Evolutionary conservation across 371 early-diverging fungal genomes (phyloP).

Genomic region (Mycotypha africana): DNA sequence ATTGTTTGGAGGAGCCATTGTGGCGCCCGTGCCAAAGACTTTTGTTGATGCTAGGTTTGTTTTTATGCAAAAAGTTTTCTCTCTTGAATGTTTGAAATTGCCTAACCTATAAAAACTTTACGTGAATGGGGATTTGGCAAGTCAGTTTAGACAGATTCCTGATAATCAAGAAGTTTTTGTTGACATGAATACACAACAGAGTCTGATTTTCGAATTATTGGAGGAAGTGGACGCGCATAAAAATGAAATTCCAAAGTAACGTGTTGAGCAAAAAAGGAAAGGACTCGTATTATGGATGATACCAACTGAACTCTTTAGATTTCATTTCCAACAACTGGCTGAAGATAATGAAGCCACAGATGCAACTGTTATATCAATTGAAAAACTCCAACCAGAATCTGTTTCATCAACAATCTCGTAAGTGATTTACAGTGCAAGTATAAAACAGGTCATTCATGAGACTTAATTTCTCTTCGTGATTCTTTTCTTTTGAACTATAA

Average conservation of each 20-base stretch:
- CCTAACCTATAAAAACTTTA: constrained; percentile 1
- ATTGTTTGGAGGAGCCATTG: constrained; percentile 74
- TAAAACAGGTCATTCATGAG: no score
- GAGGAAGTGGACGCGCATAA: constrained; percentile 52
- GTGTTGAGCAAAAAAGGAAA: no score
- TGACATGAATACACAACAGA: constrained; percentile 64
- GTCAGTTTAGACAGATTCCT: constrained; percentile 77
- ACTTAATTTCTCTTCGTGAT: no score
- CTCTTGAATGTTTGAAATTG: no score
- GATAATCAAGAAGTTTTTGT: constrained; percentile 92
- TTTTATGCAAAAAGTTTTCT: no score
- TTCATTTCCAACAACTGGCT: constrained; percentile 76
- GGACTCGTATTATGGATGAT: no score
- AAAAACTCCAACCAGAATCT: constrained; percentile 8
- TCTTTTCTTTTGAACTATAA: neutral
- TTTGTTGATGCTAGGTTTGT: constrained; percentile 64
- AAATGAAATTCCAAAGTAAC: constrained; percentile 49
- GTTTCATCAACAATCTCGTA: constrained; percentile 53
- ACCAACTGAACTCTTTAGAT: constrained; percentile 27
- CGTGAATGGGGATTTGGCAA: no score
- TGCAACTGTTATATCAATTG: constrained; percentile 22
- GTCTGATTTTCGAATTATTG: constrained; percentile 80
- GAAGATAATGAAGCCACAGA: constrained; percentile 68
- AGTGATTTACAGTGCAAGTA: constrained; percentile 9
- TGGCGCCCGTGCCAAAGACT: constrained; percentile 40